Base-by-base conservation (phyloP, 1,284 basidiomycete species). In the Heterobasidion annosum region DNA sequence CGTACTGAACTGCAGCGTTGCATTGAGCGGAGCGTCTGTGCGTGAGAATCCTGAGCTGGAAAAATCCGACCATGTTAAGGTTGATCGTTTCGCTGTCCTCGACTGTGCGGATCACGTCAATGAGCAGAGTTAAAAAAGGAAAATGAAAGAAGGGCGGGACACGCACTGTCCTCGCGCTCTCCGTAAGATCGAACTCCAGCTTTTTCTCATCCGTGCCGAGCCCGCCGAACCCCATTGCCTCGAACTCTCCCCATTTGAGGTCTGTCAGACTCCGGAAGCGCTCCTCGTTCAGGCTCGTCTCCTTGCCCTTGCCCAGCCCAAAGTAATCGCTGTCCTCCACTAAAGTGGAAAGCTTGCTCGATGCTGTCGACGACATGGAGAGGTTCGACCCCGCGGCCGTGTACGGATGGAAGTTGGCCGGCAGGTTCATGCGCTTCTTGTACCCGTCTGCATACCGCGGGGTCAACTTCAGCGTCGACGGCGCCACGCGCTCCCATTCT, bases 181-280 rank as follows among this genome's bases (percentile, higher is more conserved):
- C 92, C 1, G 83, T 92, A 57, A 94, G 68, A 66, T 94, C 91
- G 67, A 95, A 95, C 65, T 92, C 81, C 34, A 95, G 72, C 63
- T 86, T 85, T 67, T 83, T 83, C 54, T 83, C 77, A 51, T 81
- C 74, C 1, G 68, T 63, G 9, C 67, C 75, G 34, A 76, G 65
- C 13, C 72, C 73, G 43, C 82, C 81, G 59, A 95, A 94, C 0
- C 92, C 92, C 65, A 81, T 75, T 43, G 78, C 73, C 73, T 93
- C 90, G 62, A 95, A 95, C 65, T 88, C 83, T 10, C 89, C 89
- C 92, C 92, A 95, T 65, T 85, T 88, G 59, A 92, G 73, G 58
- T 93, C 90, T 0, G 90, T 88, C 60, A 94, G 65, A 57, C 81
- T 90, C 54, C 82, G 76, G 68, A 87, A 94, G n/a, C 82, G 73